These are phyloP conservation scores for Barnettozyma vustinii DNA, from an alignment of 805 yeast species.

Conservation along the genomic window DNA sequence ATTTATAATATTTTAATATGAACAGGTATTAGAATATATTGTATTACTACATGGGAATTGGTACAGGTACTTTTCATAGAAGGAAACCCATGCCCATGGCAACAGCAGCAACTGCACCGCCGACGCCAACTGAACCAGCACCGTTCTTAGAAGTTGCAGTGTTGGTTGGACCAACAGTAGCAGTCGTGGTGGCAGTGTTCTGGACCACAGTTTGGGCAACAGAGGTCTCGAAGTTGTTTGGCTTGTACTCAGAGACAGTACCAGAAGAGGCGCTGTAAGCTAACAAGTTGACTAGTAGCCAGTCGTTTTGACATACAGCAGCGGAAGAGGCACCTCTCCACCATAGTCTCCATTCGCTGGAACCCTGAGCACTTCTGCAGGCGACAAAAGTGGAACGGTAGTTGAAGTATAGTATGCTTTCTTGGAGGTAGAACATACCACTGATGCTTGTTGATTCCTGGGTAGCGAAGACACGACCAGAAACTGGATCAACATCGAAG, in stretches of 20 bases:
- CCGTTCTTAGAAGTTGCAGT: constrained; percentile 1
- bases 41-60: background rate
- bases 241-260: constrained; percentile 11
- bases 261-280: constrained; percentile 9
- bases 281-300: constrained; percentile 17
- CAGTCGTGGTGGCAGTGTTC: constrained; percentile 17
- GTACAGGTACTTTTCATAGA: background rate
- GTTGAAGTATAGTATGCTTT: constrained; percentile 11
- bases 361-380: constrained; percentile 10
- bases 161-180: constrained; percentile 8
- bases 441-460: constrained; percentile 3
- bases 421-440: constrained; percentile 16
- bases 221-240: constrained; percentile 14
- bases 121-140: background rate
- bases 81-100: constrained; percentile 10
- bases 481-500: constrained; percentile 8
- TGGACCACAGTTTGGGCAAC: constrained; percentile 21
- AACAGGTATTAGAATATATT: background rate
- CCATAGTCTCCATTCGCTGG: constrained; percentile 12
- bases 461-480: constrained; percentile 12
- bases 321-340: constrained; percentile 23
- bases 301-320: constrained; percentile 15
- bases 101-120: constrained; percentile 5
- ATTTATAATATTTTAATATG: no score
- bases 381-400: constrained; percentile 21